Percentiles rank a stretch among this genome's conserved stretches.
Evolutionary conservation across 2,329 filamentous ascomycete genomes (phyloP).

Genomic region (Thermochaetoides dissita): DNA sequence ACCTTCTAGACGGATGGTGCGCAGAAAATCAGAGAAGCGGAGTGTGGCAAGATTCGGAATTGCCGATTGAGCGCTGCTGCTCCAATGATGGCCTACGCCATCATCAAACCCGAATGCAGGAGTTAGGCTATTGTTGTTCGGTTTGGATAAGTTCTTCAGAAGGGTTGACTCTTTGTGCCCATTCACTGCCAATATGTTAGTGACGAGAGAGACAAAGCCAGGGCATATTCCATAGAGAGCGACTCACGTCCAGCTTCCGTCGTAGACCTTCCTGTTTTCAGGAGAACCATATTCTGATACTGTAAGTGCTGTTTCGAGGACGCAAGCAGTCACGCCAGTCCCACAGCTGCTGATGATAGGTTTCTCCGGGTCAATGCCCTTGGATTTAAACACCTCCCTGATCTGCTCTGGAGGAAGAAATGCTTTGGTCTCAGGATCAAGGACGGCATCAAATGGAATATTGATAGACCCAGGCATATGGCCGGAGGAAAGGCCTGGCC

Average conservation of each 20-base stretch:
- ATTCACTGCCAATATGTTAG: conserved; percentile 37
- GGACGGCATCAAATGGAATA: conserved; percentile 63
- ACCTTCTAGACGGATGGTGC: no score
- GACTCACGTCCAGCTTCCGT: conserved; percentile 94
- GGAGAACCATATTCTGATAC: conserved; percentile 60
- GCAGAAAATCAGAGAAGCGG: no score
- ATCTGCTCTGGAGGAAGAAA: conserved; percentile 61
- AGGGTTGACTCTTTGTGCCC: conserved; percentile 50
- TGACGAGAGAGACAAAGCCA: no score
- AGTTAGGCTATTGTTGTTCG: conserved; percentile 9
- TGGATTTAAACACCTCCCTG: conserved; percentile 61
- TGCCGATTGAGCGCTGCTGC: no score
- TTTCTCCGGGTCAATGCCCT: conserved; percentile 62
- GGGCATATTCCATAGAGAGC: background rate
- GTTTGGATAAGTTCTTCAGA: conserved; percentile 50
- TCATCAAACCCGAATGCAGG: background rate
- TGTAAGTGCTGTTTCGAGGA: conserved; percentile 75
- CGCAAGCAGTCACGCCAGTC: conserved; percentile 83
- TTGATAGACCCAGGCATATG: conserved; percentile 84
- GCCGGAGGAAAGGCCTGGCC: conserved; percentile 72
- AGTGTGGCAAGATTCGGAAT: no score
- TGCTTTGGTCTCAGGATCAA: conserved; percentile 73
- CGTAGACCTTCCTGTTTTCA: conserved; percentile 64
- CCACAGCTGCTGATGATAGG: conserved; percentile 83
- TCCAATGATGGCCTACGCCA: no score